Evolutionary conservation across 192 early-diverging fungal genomes (phyloP).

Genomic region (Podochytrium sp.): DNA sequence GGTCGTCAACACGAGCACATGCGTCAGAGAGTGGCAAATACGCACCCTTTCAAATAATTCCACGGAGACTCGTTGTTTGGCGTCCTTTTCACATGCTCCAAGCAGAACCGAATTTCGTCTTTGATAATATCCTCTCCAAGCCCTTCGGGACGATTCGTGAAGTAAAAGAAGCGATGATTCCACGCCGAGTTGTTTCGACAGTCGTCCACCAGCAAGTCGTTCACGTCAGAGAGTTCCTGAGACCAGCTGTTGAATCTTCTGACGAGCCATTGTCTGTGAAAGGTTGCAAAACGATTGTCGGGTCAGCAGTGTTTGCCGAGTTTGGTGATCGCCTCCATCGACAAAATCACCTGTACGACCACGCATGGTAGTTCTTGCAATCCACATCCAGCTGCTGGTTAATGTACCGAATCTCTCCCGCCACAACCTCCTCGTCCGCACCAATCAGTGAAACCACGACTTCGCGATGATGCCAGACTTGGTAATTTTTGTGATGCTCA

Average conservation of each 20-base stretch:
- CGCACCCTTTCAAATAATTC: slow-evolving; percentile 83
- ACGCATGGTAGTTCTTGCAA: slow-evolving; percentile 98
- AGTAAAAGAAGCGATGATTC: slow-evolving; percentile 94
- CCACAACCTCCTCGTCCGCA: slow-evolving; percentile 52
- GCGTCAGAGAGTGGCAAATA: background rate
- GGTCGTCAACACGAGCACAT: background rate
- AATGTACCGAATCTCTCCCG: slow-evolving; percentile 75
- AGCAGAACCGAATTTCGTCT: slow-evolving; percentile 69
- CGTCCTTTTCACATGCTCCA: slow-evolving; percentile 70
- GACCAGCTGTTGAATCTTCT: slow-evolving; percentile 76
- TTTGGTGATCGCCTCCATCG: too few species aligned
- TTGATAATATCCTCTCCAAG: slow-evolving; percentile 50
- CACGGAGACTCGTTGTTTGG: slow-evolving; percentile 94
- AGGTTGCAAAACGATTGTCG: background rate
- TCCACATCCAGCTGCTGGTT: slow-evolving; percentile 73
- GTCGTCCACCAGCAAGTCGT: slow-evolving; percentile 77
- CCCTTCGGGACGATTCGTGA: slow-evolving; percentile 46
- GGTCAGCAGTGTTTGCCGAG: background rate
- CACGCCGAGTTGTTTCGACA: slow-evolving; percentile 98
- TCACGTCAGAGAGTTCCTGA: slow-evolving; percentile 74
- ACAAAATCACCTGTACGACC: slow-evolving; percentile 77
- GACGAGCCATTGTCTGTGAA: slow-evolving; percentile 85
- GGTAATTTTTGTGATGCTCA: slow-evolving; percentile 73
- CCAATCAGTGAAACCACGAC: slow-evolving; percentile 55
- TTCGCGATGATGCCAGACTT: slow-evolving; percentile 81